Base-by-base conservation (phyloP, 352 stramenopile species). In the Bremia lactucae region DNA sequence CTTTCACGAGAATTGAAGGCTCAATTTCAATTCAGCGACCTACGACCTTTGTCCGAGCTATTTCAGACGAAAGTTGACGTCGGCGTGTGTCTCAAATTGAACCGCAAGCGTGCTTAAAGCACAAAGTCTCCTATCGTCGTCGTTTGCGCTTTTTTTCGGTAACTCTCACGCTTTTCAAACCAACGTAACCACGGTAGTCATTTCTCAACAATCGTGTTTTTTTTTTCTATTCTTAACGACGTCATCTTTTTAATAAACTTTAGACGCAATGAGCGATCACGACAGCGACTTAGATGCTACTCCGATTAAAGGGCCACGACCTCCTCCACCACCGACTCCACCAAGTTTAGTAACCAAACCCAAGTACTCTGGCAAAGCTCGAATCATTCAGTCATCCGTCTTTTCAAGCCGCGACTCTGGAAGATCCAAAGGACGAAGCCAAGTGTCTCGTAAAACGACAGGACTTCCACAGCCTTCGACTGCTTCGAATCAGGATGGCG, bases 361-460 rank as follows among this genome's bases (percentile, higher is more conserved):
- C 13, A 62, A 52, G 16, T 59, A 52, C 31, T 70, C 52, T n/a
- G 41, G 38, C n/a, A 73, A 72, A 39, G 47, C 63, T 2, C 15
- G 40, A 7, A 59, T 64, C 23, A 64, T 64, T 36, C 49, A 59
- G 29, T 64, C 55, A 0, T 64, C 55, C 2, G 36, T 64, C 34
- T 55, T 35, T 33, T 16, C 55, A 15, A 64, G 55, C 38, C 49
- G 55, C 5, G 55, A 64, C 21, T 11, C 55, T 1, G 49, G 55
- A 0, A 26, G 36, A 31, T 44, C 55, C n/a, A 51, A 52, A 24
- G 33, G 23, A 3, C 37, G 44, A 0, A 20, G n/a, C 13, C 60
- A 56, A 37, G 51, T 57, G 11, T 14, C 24, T 0, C 48, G 36
- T 15, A 62, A 50, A 22, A 60, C 49, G 10, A 13, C 33, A 8